Evolutionary conservation across 2,329 filamentous ascomycete genomes (phyloP).

Genomic region (Arachnomyces sp.): DNA sequence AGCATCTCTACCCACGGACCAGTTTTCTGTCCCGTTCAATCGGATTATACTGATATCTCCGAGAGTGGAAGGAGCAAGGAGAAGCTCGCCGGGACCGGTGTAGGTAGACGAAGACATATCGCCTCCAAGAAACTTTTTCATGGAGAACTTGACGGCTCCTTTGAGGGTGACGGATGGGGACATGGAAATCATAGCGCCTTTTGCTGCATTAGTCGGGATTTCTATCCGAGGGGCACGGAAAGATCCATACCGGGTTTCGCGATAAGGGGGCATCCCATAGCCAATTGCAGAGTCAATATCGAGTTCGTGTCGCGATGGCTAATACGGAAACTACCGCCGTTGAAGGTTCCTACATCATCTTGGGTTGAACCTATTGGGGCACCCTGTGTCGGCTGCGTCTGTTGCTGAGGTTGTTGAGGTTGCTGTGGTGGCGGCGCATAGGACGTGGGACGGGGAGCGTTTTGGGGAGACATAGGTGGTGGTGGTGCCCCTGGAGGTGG

Average conservation of each 20-base stretch:
- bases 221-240: background rate
- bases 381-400: constrained; percentile 34
- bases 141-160: constrained; percentile 73
- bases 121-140: constrained; percentile 86
- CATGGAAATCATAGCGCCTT: constrained; percentile 91
- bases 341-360: constrained; percentile 94
- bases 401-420: constrained; percentile 14
- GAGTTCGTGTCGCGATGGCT: constrained; percentile 89
- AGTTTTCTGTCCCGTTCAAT: constrained; percentile 58
- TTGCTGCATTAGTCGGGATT: background rate
- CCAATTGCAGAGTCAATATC: constrained; percentile 79
- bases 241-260: constrained; percentile 62
- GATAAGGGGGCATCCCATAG: constrained; percentile 74
- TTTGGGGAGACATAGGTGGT: constrained; percentile 15
- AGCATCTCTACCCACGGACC: constrained; percentile 79
- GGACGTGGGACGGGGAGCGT: constrained; percentile 19
- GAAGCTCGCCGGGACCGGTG: constrained; percentile 82
- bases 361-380: constrained; percentile 56
- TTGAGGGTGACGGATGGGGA: constrained; percentile 76
- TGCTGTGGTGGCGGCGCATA: constrained; percentile 15
- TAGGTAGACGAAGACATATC: constrained; percentile 73
- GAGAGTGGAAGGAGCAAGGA: constrained; percentile 70
- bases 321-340: constrained; percentile 88
- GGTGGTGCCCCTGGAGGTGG: constrained; percentile 17
- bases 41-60: constrained; percentile 81